Evolutionary conservation across 768 basidiomycete species (phyloP), one percentile per base, ranked within the genome.

Genomic region (Melanogaster broomeanus): DNA sequence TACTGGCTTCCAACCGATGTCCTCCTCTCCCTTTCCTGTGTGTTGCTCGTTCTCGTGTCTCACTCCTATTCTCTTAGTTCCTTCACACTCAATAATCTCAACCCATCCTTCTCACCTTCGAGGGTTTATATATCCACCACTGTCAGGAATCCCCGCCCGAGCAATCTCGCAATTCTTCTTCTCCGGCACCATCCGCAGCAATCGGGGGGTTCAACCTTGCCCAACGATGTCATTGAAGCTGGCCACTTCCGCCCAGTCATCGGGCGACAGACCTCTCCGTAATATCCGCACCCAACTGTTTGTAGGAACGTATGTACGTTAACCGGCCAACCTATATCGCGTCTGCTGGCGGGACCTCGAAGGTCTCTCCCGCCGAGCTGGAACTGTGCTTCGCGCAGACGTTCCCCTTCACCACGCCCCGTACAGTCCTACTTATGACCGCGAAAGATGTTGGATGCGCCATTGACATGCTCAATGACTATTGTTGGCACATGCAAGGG

Each of bases 291-390:
- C 95, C 0, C 95, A 98, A 72, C 79, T 99, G 7, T 98, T 96
- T 63, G 90, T 98, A 22, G 94, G 93, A 56, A 99, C 70, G 93
- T 95, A 70, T 55, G 88, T 75, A n/a, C 53, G 15, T 40, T 37
- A 41, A 49, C n/a, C 50, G 21, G 42, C 37, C 43, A 10, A 45
- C 22, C 97, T 97, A 0, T 98, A 96, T 71, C 80, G 96, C 54
- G 95, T 98, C 34, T 85, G 97, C 49, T 99, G 97, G 97, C 97
- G 98, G 74, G 97, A 99, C 74, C 82, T 99, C 56, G 98, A 99
- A 62, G 96, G 98, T 68, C 83, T 99, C 46, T 98, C 98, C 71
- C 84, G 96, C 33, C 89, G 91, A 58, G 91, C 96, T 7, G 97
- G 97, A 37, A 97, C 90, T 25, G 85, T 95, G 56, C 74, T 92